Base-by-base conservation (phyloP, 352 stramenopile genomes). In the Blastocystis sp. region DNA sequence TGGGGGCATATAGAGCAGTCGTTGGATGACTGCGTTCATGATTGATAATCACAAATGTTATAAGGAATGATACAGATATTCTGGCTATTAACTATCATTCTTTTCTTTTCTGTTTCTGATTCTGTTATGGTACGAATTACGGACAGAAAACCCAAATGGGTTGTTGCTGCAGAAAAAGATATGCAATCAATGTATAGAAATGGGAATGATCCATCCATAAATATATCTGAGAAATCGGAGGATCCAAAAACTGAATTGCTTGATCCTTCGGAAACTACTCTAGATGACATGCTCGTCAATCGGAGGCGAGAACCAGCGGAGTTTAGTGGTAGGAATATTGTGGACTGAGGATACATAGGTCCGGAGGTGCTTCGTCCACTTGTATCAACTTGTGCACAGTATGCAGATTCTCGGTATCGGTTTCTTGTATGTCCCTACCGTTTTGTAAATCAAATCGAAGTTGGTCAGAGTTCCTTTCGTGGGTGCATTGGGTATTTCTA, bases 141-240 rank as follows among this genome's bases (percentile, higher is more conserved):
- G 51, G 73, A 84, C 33, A 30, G 73, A 30, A 84, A 84, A 6
- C 73, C 73, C 6, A 84, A 84, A 64, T 84, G 73, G 73, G 73
- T 56, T 13, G n/a, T 84, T 27, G 44, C 53, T 5, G 30, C 22
- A 0, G 66, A 78, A 58, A 17, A 7, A 27, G 5, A 33, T 48
- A 9, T 9, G 40, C 40, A 48, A 48, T 48, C 40, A 48, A 9
- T 9, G 9, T 48, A 48, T 48, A 48, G 9, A 48, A 9, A 48
- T 48, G 40, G 3, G 9, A 9, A 48, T 48, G 9, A 48, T 48
- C 40, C 40, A 48, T 48, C 40, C 9, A 9, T 9, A 48, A 48
- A 2, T 48, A 9, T 9, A 48, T 48, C 40, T 48, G 9, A 48
- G 2, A 2, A 48, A 9, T 48, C 40, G 9, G 40, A 9, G 9